These are phyloP conservation scores for Nothophoma quercina DNA, from an alignment of 2,329 filamentous ascomycete genomes.

Conservation along the genomic window DNA sequence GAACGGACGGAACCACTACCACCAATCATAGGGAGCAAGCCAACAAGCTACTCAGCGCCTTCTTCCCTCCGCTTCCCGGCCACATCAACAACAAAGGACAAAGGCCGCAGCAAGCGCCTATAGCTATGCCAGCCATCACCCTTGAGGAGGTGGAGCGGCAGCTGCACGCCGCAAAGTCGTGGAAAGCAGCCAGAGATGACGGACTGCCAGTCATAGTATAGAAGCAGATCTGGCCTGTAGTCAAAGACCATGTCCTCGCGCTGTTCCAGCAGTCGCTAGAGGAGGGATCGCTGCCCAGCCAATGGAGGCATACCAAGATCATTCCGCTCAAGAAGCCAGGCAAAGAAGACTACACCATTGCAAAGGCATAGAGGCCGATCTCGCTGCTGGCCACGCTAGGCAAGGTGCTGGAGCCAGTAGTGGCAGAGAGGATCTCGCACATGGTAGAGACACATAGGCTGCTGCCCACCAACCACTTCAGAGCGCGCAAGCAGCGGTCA, in stretches of 20 bases:
- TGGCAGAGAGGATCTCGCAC: constrained; percentile 35
- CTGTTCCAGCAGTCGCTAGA: constrained; percentile 20
- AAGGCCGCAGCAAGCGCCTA: too few relatives aligned
- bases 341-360: constrained; percentile 14
- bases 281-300: constrained; percentile 15
- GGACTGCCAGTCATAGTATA: constrained; percentile 2
- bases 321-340: too few relatives aligned
- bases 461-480: too few relatives aligned
- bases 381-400: constrained; percentile 36
- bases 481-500: too few relatives aligned
- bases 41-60: too few relatives aligned
- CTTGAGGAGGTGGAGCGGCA: too few relatives aligned
- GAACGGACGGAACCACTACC: background rate
- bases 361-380: constrained; percentile 36
- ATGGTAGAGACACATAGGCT: constrained; percentile 34
- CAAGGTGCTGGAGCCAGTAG: constrained; percentile 31
- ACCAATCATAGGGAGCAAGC: too few relatives aligned
- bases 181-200: background rate
- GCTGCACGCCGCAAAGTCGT: too few relatives aligned
- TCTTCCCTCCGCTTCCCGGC: too few relatives aligned
- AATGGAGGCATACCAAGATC: constrained; percentile 19
- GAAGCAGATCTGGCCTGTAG: constrained; percentile 22
- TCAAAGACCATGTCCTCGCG: constrained; percentile 21
- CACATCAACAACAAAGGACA: too few relatives aligned
- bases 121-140: too few relatives aligned